Evolutionary conservation across 2,329 filamentous ascomycete genomes (phyloP).

Genomic region (Fonsecaea multimorphosa): DNA sequence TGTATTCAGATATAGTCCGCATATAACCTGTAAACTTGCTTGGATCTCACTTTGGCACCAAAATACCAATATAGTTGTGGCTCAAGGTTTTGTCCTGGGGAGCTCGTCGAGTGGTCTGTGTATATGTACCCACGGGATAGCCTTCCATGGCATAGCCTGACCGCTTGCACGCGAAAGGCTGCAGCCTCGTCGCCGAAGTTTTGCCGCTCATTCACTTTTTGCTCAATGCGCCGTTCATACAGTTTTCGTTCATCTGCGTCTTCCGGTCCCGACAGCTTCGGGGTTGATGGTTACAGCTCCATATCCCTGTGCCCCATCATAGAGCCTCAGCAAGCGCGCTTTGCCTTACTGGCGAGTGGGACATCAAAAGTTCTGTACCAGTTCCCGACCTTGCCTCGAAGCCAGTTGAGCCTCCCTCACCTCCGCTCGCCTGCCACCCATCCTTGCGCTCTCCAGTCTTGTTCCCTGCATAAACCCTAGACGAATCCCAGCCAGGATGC

Average conservation of each 20-base stretch:
- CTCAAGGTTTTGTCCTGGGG: no score
- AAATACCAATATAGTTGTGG: neutral
- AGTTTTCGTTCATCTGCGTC: neutral
- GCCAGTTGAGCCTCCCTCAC: neutral
- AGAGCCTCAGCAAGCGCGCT: neutral
- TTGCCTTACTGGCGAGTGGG: neutral
- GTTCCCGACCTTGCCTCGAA: neutral
- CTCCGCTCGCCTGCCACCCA: neutral
- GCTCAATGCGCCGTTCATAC: neutral
- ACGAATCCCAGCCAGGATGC: slow-evolving; percentile 45
- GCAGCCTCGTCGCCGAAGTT: slow-evolving; percentile 6
- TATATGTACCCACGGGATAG: no score
- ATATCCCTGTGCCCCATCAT: neutral
- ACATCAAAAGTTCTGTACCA: neutral
- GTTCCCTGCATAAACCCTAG: neutral
- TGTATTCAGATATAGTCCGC: neutral
- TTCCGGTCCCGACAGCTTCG: neutral
- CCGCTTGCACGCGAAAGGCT: neutral
- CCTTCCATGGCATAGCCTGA: no score
- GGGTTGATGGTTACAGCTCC: neutral
- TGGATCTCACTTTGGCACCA: neutral
- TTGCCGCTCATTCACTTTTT: slow-evolving; percentile 6
- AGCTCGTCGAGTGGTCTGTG: neutral
- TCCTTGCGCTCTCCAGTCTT: neutral
- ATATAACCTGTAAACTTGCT: neutral